Evolutionary conservation across 2,329 filamentous ascomycete genomes (phyloP).

Genomic region (Hypoxylon sp.): DNA sequence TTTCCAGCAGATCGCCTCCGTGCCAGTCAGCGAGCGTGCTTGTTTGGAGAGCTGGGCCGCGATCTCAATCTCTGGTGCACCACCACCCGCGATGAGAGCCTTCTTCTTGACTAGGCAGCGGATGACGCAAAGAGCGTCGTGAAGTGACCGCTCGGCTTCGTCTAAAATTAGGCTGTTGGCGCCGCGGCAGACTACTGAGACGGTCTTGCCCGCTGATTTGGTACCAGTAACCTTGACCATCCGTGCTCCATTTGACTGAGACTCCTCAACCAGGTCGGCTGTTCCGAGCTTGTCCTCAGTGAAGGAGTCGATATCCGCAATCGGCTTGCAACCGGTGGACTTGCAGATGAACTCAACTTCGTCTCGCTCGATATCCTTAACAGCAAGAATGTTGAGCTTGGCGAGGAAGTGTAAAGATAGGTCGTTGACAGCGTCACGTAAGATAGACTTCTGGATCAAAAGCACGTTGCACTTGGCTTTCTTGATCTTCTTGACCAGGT

Average conservation of each 20-base stretch:
- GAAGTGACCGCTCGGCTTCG: slow-evolving; percentile 95
- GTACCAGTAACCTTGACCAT: slow-evolving; percentile 97
- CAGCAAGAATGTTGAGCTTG: slow-evolving; percentile 92
- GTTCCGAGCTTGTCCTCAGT: slow-evolving; percentile 97
- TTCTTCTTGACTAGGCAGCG: slow-evolving; percentile 99
- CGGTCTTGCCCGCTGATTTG: slow-evolving; percentile 85
- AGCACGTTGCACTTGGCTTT: slow-evolving; percentile 99
- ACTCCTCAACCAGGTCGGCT: slow-evolving; percentile 94
- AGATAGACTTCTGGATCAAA: slow-evolving; percentile 97
- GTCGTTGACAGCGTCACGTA: slow-evolving; percentile 97
- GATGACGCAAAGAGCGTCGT: slow-evolving; percentile 98
- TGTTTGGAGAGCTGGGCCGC: slow-evolving; percentile 87
- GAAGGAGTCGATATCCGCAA: slow-evolving; percentile 98
- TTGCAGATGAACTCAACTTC: slow-evolving; percentile 99
- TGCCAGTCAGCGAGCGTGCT: slow-evolving; percentile 86
- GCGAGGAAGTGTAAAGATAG: slow-evolving; percentile 97
- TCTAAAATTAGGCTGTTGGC: slow-evolving; percentile 96
- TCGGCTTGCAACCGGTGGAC: slow-evolving; percentile 97
- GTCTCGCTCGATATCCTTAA: slow-evolving; percentile 99
- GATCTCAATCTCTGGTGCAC: slow-evolving; percentile 96
- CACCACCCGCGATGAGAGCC: slow-evolving; percentile 96
- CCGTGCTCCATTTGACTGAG: slow-evolving; percentile 86
- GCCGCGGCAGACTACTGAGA: slow-evolving; percentile 93
- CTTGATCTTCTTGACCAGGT: slow-evolving; percentile 99
- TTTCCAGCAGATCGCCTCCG: slow-evolving; percentile 98